Evolutionary conservation across 2,329 filamentous ascomycete genomes (phyloP).

Genomic region (Raffaelea arxii): DNA sequence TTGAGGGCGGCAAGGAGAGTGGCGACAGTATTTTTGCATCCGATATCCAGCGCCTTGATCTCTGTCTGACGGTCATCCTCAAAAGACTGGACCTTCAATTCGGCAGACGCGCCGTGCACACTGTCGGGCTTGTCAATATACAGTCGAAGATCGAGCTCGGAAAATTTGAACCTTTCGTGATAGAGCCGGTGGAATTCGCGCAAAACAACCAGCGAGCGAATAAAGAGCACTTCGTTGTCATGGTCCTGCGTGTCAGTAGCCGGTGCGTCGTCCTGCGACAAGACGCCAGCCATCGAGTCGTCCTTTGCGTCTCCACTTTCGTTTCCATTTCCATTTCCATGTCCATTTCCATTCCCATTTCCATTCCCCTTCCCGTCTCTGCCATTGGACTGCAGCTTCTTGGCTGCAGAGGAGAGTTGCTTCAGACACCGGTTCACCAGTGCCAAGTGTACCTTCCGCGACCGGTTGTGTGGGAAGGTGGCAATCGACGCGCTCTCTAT

Average conservation of each 20-base stretch:
- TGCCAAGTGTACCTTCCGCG: constrained; percentile 52
- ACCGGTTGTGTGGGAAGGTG: constrained; percentile 37
- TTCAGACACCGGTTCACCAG: constrained; percentile 65
- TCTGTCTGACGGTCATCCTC: constrained; percentile 50
- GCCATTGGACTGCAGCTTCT: constrained; percentile 41
- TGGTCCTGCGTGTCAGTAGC: constrained; percentile 38
- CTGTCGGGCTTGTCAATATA: constrained; percentile 41
- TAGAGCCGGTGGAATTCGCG: constrained; percentile 57
- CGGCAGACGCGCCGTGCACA: constrained; percentile 52
- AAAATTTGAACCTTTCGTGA: constrained; percentile 50
- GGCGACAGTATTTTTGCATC: constrained; percentile 58
- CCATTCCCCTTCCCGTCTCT: too few relatives aligned
- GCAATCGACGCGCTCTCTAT: constrained; percentile 44
- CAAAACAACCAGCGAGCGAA: constrained; percentile 58
- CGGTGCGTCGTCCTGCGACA: too few relatives aligned
- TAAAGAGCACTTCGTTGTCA: constrained; percentile 53
- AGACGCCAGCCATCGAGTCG: constrained; percentile 41
- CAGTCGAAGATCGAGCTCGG: constrained; percentile 46
- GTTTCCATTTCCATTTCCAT: too few relatives aligned
- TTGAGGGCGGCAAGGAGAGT: constrained; percentile 59
- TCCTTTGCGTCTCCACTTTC: constrained; percentile 30
- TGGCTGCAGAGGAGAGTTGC: constrained; percentile 57
- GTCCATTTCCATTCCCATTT: too few relatives aligned
- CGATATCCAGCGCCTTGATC: constrained; percentile 54
- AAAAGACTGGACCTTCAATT: constrained; percentile 67